Evolutionary conservation across 106 monocot genomes (phyloP), one percentile per base, ranked within the genome.

Genomic region (Apostasia shenzhenica): DNA sequence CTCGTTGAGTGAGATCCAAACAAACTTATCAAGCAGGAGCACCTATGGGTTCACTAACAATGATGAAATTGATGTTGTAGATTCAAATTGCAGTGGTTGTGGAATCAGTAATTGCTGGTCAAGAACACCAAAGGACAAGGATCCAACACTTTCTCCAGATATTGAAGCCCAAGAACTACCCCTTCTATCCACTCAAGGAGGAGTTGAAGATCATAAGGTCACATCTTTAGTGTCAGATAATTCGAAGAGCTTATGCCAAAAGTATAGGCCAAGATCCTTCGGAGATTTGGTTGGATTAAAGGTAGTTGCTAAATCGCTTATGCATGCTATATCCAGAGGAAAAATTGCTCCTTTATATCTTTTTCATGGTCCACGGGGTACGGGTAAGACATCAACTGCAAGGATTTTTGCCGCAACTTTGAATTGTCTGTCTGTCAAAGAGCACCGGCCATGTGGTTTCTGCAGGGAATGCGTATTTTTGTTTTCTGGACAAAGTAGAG

Each of bases 71-170:
- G 84, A 82, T 77, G 70, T 74, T 63, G 79, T 75, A 38, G 84
- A 85, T 70, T 82, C 95, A 48, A 86, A 75, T 74, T 75, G 79
- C 48, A 89, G 79, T 74, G 91, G 95, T 5, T 95, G 95, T 69
- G 95, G 95, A 52, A 81, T 95, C 26, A 72, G 84, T 72, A 82
- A 81, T 41, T 95, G 95, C 53, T 95, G 95, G 95, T 95, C 95
- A 12, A 89, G 81, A 67, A 90, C 88, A 61, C 87, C 95, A 48
- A 92, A 77, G 73, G 82, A 79, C 65, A 83, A 78, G 51, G 81
- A 84, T 41, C 47, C 46, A 9, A 66, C 73, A 67, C 63, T 73
- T 48, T 83, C 77, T 69, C 82, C 82, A 61, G 89, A 85, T 59
- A 62, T 61, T 63, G 97, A 89, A 56, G 82, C 79, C 7, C 84